phyloP scores from a whole-genome alignment of 306 rosid species.

The Spatholobus suberectus region DNA sequence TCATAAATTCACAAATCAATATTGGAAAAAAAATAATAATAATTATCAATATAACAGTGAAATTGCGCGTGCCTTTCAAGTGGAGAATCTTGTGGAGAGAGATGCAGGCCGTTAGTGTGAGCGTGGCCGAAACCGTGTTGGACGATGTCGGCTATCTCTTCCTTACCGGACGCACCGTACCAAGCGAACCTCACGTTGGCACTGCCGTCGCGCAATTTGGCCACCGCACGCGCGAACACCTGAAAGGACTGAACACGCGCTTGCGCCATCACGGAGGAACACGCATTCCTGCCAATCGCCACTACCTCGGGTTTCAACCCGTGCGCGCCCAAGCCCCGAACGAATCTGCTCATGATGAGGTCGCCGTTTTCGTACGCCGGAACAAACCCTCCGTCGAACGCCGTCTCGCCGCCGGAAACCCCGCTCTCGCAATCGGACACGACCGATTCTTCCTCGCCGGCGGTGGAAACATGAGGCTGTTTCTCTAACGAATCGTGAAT shows the following conservation, averaged over 20 bases:
- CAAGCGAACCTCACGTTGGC: slow-evolving; percentile 76
- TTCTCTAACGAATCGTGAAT: not conserved
- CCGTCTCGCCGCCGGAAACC: slow-evolving; percentile 55
- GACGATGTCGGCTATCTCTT: slow-evolving; percentile 60
- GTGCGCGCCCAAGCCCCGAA: slow-evolving; percentile 45
- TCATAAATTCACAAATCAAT: not conserved
- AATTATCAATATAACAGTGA: not conserved
- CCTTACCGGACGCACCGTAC: slow-evolving; percentile 59
- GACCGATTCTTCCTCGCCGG: slow-evolving; percentile 45
- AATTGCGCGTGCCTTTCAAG: slow-evolving; percentile 55
- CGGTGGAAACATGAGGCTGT: slow-evolving; percentile 12
- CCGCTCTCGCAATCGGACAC: not conserved
- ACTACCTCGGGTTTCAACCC: slow-evolving; percentile 49
- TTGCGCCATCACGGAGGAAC: slow-evolving; percentile 42
- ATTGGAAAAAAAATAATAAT: not conserved
- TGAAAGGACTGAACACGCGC: slow-evolving; percentile 72
- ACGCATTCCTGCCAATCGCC: slow-evolving; percentile 50
- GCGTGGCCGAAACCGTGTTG: slow-evolving; percentile 63
- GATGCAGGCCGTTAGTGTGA: slow-evolving; percentile 48
- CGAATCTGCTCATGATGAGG: slow-evolving; percentile 53
- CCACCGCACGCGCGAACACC: slow-evolving; percentile 61
- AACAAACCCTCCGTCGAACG: slow-evolving; percentile 41
- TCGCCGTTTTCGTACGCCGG: not conserved
- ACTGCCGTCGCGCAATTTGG: slow-evolving; percentile 54
- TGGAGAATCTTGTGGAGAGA: slow-evolving; percentile 69